Conservation (phyloP, 306 rosid species). For the Potentilla sterilis region DNA sequence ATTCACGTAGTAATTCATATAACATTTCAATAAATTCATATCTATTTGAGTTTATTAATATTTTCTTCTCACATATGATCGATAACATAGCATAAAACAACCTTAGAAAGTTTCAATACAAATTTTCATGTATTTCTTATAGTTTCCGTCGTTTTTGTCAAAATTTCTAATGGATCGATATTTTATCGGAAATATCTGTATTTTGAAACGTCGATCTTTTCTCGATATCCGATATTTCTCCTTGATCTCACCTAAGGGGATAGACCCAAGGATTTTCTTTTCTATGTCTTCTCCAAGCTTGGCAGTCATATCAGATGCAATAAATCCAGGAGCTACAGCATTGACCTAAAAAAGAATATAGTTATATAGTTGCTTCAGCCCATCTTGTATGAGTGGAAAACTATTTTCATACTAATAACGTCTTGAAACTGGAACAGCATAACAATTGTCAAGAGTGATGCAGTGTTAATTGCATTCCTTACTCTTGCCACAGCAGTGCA, state of each 20-base stretch:
- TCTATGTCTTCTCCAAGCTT: constrained; percentile 82
- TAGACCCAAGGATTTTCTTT: constrained; percentile 77
- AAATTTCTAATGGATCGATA: too few relatives aligned
- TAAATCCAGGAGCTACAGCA: constrained; percentile 97
- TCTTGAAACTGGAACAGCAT: neutral
- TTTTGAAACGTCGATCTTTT: too few relatives aligned
- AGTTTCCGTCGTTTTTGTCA: too few relatives aligned
- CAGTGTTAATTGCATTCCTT: neutral
- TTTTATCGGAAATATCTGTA: too few relatives aligned
- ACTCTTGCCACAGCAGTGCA: neutral
- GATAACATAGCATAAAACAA: too few relatives aligned
- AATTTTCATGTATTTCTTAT: too few relatives aligned
- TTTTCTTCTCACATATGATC: too few relatives aligned
- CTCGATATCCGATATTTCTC: too few relatives aligned
- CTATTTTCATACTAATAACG: neutral
- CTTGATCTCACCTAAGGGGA: constrained; percentile 86
- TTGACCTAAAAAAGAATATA: constrained; percentile 54
- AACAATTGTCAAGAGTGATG: neutral
- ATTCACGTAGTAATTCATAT: too few relatives aligned
- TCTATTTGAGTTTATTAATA: too few relatives aligned
- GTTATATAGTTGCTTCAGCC: constrained; percentile 5
- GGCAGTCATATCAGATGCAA: constrained; percentile 97
- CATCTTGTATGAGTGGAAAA: neutral
- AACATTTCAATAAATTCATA: too few relatives aligned
- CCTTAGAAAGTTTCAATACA: too few relatives aligned